Evolutionary conservation across 2,329 filamentous ascomycete species (phyloP).

Genomic region (Cadophora malorum): DNA sequence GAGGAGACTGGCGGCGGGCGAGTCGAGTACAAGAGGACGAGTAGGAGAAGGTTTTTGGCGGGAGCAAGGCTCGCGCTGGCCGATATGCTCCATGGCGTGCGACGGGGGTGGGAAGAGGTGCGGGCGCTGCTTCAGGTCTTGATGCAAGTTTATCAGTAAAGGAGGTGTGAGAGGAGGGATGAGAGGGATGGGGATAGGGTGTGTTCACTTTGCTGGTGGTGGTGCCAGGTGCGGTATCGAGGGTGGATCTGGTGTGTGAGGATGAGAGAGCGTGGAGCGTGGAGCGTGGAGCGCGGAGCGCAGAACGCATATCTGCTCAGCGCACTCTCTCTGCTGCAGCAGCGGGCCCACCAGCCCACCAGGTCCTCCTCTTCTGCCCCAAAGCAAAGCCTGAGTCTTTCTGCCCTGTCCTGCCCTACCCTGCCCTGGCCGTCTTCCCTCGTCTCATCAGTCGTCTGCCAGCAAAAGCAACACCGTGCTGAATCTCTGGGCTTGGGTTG

Average conservation of each 20-base stretch:
- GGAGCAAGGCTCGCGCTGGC: conserved; percentile 10
- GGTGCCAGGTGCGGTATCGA: conserved; percentile 1
- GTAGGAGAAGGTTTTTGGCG: conserved; percentile 3
- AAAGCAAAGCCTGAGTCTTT: background rate
- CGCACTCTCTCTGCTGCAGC: background rate
- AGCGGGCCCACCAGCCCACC: background rate
- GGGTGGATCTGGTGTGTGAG: conserved; percentile 8
- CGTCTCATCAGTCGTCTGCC: background rate
- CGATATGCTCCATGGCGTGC: conserved; percentile 22
- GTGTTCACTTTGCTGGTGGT: background rate
- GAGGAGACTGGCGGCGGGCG: conserved; percentile 4
- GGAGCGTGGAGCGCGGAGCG: conserved; percentile 1
- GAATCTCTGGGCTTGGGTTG: conserved; percentile 4
- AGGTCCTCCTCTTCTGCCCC: background rate
- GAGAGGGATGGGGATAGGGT: background rate
- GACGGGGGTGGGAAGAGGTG: conserved; percentile 17
- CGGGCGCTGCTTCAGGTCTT: conserved; percentile 21
- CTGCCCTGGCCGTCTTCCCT: conserved; percentile 6
- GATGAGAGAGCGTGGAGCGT: background rate
- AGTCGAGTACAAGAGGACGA: conserved; percentile 2
- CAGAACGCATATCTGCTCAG: background rate
- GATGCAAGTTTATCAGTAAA: conserved; percentile 29
- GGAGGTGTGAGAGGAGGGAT: conserved; percentile 15
- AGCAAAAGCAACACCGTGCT: conserved; percentile 22
- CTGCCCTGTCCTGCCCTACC: conserved; percentile 7